These are phyloP conservation scores for Leccinum angustisporum DNA, from an alignment of 1,284 basidiomycete species.

Conservation along the genomic window DNA sequence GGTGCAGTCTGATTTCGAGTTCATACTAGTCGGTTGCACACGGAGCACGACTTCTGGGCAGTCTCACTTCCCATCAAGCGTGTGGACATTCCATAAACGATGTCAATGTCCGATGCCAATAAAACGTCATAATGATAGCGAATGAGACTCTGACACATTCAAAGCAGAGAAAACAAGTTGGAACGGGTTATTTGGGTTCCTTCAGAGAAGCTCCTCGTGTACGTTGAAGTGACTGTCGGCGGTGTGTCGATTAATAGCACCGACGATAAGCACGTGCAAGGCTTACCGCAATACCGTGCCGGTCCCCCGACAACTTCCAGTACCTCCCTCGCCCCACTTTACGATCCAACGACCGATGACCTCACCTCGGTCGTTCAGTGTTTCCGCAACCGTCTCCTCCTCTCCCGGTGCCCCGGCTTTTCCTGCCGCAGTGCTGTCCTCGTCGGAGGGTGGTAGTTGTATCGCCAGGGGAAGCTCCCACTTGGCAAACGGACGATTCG, in stretches of 20 bases:
- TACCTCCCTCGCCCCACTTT: conserved; percentile 63
- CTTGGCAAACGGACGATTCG: conserved; percentile 73
- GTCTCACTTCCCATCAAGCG: not conserved
- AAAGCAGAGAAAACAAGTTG: not conserved
- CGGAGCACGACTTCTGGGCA: not conserved
- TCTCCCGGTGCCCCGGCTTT: conserved; percentile 45
- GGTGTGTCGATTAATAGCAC: not conserved
- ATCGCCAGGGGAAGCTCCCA: conserved; percentile 72
- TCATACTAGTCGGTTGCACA: not conserved
- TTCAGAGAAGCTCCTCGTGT: conserved; percentile 70
- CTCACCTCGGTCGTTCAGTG: conserved; percentile 58
- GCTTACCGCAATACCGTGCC: conserved; percentile 65
- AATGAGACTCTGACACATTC: conserved; percentile 3
- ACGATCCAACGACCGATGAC: conserved; percentile 79
- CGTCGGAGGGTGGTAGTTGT: conserved; percentile 42
- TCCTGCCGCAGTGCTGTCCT: conserved; percentile 34
- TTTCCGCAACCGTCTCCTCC: conserved; percentile 80
- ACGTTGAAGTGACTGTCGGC: conserved; percentile 73
- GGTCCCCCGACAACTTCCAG: conserved; percentile 56
- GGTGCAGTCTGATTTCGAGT: not conserved
- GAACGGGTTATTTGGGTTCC: not conserved
- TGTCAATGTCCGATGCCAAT: not conserved
- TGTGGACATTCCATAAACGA: not conserved
- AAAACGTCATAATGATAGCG: not conserved
- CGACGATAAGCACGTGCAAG: not conserved